These are phyloP conservation scores for Pharus latifolius DNA, from an alignment of 176 grass and related monocot species.

Conservation along the genomic window DNA sequence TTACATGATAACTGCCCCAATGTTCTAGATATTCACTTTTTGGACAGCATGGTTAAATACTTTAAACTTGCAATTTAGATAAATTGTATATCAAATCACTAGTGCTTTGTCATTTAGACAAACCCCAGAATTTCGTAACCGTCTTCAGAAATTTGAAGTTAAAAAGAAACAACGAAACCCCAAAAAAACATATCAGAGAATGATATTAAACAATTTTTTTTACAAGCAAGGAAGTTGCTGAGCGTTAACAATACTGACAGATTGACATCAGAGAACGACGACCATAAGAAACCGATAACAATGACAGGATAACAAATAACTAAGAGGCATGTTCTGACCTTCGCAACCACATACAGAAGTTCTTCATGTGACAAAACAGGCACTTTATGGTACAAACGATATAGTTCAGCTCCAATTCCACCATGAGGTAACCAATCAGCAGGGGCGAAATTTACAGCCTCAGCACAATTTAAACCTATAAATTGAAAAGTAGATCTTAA, in stretches of 20 bases:
- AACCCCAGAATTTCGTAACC: not conserved
- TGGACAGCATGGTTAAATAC: not conserved
- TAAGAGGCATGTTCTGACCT: slow-evolving; percentile 34
- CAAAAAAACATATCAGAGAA: not conserved
- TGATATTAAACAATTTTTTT: not conserved
- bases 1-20: not conserved
- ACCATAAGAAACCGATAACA: not conserved
- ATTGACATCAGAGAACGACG: not conserved
- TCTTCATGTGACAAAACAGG: slow-evolving; percentile 88
- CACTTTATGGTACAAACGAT: slow-evolving; percentile 66
- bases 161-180: not conserved
- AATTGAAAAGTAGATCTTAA: slow-evolving; percentile 9
- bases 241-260: not conserved
- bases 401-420: slow-evolving; percentile 76
- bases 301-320: not conserved
- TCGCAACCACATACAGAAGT: slow-evolving; percentile 67
- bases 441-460: slow-evolving; percentile 96
- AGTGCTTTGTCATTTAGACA: not conserved
- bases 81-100: not conserved
- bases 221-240: not conserved
- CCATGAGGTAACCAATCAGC: slow-evolving; percentile 94
- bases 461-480: slow-evolving; percentile 90
- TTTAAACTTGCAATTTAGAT: not conserved
- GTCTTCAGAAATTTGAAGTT: not conserved
- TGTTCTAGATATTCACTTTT: not conserved